Conservation (phyloP, 495 filamentous ascomycete genomes). For the Penicillium paxilli region DNA sequence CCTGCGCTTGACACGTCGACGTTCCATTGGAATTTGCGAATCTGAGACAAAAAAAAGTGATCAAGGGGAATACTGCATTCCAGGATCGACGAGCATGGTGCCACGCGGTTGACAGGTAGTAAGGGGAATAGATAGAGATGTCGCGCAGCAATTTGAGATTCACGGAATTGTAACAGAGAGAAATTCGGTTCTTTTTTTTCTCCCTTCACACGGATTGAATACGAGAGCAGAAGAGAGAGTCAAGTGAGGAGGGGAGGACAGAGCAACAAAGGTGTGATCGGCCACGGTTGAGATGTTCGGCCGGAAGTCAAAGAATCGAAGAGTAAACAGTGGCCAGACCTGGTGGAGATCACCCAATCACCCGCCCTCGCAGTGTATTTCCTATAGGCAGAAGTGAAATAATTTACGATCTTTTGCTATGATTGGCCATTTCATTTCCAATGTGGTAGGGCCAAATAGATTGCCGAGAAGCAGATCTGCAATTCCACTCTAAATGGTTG, state of each 20-base stretch:
- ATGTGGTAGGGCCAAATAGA: background rate
- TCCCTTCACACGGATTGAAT: background rate
- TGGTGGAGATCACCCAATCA: background rate
- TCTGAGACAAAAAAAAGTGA: slow-evolving; percentile 27
- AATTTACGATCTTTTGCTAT: background rate
- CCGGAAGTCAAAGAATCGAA: background rate
- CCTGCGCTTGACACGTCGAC: slow-evolving; percentile 14
- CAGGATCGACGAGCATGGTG: slow-evolving; percentile 31
- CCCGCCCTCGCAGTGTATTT: background rate
- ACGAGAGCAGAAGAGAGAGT: background rate
- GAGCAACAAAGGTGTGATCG: background rate
- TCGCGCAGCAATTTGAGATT: no score
- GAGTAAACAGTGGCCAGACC: background rate
- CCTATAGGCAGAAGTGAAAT: background rate
- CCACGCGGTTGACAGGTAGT: slow-evolving; percentile 23
- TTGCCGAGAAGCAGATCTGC: background rate
- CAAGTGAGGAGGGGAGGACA: background rate
- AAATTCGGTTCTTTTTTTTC: background rate
- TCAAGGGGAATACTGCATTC: slow-evolving; percentile 26
- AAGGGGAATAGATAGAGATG: background rate
- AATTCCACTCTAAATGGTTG: background rate
- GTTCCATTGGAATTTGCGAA: slow-evolving; percentile 19
- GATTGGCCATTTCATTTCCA: background rate
- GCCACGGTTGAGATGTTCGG: background rate
- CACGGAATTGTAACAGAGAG: no score